A percentile compares a stretch with the other conserved stretches of the same genome.
Conservation (phyloP, 768 basidiomycete species). For the Hebeloma cylindrosporum region DNA sequence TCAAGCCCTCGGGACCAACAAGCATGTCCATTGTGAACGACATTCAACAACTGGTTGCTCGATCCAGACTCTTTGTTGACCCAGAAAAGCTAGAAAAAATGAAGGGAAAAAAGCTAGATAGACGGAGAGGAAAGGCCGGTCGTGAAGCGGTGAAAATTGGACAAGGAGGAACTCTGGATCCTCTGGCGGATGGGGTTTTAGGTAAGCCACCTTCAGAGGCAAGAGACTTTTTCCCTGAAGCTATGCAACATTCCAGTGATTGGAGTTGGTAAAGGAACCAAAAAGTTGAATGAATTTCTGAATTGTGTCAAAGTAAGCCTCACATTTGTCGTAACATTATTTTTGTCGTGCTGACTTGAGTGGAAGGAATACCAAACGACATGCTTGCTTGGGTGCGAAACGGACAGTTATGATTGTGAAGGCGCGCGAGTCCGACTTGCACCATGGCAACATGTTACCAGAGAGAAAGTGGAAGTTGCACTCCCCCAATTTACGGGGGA, state of each 20-base stretch:
- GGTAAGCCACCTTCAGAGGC: constrained; percentile 46
- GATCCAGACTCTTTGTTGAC: constrained; percentile 78
- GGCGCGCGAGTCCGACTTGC: constrained; percentile 77
- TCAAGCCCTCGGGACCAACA: constrained; percentile 90
- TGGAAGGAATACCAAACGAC: constrained; percentile 89
- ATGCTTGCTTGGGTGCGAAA: constrained; percentile 90
- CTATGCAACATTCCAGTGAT: constrained; percentile 55
- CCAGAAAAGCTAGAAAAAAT: constrained; percentile 54
- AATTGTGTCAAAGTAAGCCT: constrained; percentile 80
- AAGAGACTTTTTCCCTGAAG: constrained; percentile 1
- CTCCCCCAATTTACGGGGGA: constrained; percentile 80
- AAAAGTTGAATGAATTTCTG: constrained; percentile 78
- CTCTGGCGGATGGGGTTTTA: constrained; percentile 92
- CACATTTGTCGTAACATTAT: background rate
- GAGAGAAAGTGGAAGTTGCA: constrained; percentile 65
- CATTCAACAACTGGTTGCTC: constrained; percentile 74
- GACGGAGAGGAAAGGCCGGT: constrained; percentile 43
- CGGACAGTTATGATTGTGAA: constrained; percentile 92
- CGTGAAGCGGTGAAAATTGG: constrained; percentile 75
- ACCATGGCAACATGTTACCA: constrained; percentile 83
- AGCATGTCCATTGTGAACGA: constrained; percentile 90
- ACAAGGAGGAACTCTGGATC: constrained; percentile 94
- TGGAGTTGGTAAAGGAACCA: constrained; percentile 88
- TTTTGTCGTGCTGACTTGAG: background rate
- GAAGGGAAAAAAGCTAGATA: constrained; percentile 44